phyloP scores from a whole-genome alignment of 2,329 filamentous ascomycete genomes.

The Penicillium sp. region DNA sequence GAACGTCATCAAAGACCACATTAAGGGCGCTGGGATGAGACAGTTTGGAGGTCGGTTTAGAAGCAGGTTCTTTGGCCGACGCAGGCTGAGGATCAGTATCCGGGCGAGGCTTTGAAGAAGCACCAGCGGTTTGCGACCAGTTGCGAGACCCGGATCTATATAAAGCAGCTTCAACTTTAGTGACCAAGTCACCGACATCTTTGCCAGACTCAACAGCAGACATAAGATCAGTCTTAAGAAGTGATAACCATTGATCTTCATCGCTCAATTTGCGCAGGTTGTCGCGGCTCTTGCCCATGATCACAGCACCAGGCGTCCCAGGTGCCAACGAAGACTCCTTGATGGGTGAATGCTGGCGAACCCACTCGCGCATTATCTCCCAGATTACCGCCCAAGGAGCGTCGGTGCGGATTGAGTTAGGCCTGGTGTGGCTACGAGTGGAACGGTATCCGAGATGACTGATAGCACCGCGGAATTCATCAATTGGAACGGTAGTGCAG shows the following conservation, averaged over 20 bases:
- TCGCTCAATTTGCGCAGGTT: constrained; percentile 31
- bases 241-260: constrained; percentile 32
- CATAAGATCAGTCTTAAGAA: constrained; percentile 40
- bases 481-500: constrained; percentile 74
- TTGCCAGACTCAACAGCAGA: constrained; percentile 34
- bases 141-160: constrained; percentile 38
- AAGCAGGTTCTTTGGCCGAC: not conserved
- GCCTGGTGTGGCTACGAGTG: constrained; percentile 82
- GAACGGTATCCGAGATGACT: constrained; percentile 76
- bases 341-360: constrained; percentile 73
- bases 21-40: constrained; percentile 48
- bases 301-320: constrained; percentile 67
- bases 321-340: constrained; percentile 69
- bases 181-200: constrained; percentile 41
- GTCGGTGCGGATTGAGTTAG: constrained; percentile 89
- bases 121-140: constrained; percentile 4
- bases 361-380: constrained; percentile 92
- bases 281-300: constrained; percentile 55
- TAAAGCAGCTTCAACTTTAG: constrained; percentile 46
- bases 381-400: constrained; percentile 87
- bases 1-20: constrained; percentile 74
- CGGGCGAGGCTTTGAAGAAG: not conserved
- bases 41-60: constrained; percentile 12
- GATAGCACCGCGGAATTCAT: constrained; percentile 77
- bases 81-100: not conserved